These are phyloP conservation scores for Santalum album DNA, from an alignment of 164 flowering plant species.

Conservation along the genomic window DNA sequence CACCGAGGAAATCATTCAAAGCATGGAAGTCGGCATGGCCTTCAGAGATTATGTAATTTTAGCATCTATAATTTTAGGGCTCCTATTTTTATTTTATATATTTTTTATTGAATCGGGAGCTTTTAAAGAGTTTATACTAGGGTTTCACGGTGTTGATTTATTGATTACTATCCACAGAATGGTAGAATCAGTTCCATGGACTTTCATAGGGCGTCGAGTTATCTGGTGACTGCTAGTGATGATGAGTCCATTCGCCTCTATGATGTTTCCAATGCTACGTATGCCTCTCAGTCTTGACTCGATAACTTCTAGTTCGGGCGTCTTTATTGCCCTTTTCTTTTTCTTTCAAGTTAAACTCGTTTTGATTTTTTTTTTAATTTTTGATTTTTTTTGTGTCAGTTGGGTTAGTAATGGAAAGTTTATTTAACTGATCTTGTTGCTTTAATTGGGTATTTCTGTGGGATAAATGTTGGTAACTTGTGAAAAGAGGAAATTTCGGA, in stretches of 20 bases:
- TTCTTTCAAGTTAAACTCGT: no score
- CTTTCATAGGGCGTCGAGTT: slow-evolving; percentile 76
- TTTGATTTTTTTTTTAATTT: no score
- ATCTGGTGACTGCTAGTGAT: slow-evolving; percentile 93
- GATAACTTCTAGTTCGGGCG: no score
- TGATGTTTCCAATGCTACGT: slow-evolving; percentile 80
- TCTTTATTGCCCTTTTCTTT: no score
- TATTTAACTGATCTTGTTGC: no score
- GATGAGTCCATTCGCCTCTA: slow-evolving; percentile 96
- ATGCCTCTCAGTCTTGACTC: no score
- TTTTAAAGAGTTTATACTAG: neutral
- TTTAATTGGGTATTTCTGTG: no score
- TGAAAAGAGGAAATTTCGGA: no score
- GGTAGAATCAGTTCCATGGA: slow-evolving; percentile 95
- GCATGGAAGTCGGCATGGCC: slow-evolving; percentile 97
- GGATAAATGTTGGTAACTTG: no score
- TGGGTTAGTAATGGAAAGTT: no score
- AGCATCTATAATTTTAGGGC: neutral
- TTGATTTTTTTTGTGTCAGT: no score
- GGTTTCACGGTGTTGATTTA: neutral
- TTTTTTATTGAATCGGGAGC: neutral
- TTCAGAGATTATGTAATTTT: slow-evolving; percentile 73
- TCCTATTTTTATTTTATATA: no score
- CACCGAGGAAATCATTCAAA: slow-evolving; percentile 78
- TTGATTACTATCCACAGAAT: slow-evolving; percentile 36